Base-by-base conservation (phyloP, 257 asterid genomes). In the Buddleja alternifolia region DNA sequence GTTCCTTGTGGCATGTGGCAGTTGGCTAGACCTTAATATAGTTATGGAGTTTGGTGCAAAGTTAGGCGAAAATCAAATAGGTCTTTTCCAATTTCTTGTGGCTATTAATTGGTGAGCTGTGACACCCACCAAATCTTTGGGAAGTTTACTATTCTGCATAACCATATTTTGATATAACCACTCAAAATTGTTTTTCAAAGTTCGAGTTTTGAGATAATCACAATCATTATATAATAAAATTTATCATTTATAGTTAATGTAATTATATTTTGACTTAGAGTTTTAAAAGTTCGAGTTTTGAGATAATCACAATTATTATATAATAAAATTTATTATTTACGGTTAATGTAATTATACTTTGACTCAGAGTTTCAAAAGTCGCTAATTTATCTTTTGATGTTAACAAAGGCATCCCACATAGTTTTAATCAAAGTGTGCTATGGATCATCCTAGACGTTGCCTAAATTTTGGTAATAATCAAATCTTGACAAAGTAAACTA, bases 61-160 rank as follows among this genome's bases (percentile, higher is more conserved):
- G 72, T 80, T 75, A 54, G 89, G 86, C 82, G 59, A 72, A 57
- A 50, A 45, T 41, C 29, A 34, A 63, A 73, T 63, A 60, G 50
- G 34, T 29, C n/a, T 72, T 41, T 48, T 41, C 25, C 17, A 64
- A 25, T 44, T 60, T 60, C 68, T 52, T 58, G 47, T 74, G 72
- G 72, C 63, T 69, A 61, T 69, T 52, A 60, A 66, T 77, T 63
- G 89, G 81, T 81, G 76, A 83, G 67, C 91, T 66, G 83, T 78
- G 76, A 67, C 84, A 85, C 83, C 92, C 69, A 83, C 85, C 78
- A 63, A 15, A 7, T 20, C 46, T 36, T 48, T 44, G 44, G 20
- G 40, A 41, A 10, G 23, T 42, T 63, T 44, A 32, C 67, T 25
- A 66, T 67, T 67, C 75, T 17, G 15, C 60, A 36, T n/a, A 1